Evolutionary conservation across 1,139 yeast species (phyloP), one percentile per base, ranked within the genome.

Genomic region (Yamadazyma mexicana): DNA sequence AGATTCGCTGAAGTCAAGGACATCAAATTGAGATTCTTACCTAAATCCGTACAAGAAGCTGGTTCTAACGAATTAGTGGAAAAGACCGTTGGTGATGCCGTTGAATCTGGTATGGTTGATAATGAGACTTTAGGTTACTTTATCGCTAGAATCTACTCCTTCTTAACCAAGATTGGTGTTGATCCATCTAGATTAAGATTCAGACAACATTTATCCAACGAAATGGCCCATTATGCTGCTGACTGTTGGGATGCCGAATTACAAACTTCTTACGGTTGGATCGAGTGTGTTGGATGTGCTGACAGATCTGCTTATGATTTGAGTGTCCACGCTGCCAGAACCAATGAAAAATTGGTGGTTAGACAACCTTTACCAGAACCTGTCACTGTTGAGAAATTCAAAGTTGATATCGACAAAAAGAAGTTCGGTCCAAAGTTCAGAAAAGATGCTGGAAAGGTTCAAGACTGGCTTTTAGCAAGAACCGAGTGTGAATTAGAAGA

Each of bases 221-320:
- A 94, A 73, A 94, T 94, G 99, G 99, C 99, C 18, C 99, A 94
- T 66, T 94, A 94, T 64, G 98, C 98, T 44, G 83, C 96, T 51
- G 99, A 94, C 70, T 94, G 99, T 75, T 94, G 99, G 99, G 99
- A 94, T 72, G 97, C 96, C 49, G 99, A 94, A 74, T 77, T 94
- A 56, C 83, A 87, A 56, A 85, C 96, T 31, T 87, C 96, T 28
- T 94, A 87, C 60, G 98, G 99, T 53, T 94, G 99, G 99, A 86
- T 94, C 56, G 99, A 94, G 72, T 92, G 98, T 81, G 98, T 92
- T 59, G 99, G 99, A 53, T 92, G 98, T 74, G 99, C 99, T 48
- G 99, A 94, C 68, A 83, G 99, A 73, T 87, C 96, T 37, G 99
- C 99, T 33, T 94, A 89, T 62, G 99, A 94, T 69, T 80, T 94